These are phyloP conservation scores for Allodekkera sacchari DNA, from an alignment of 805 yeast genomes.

Conservation along the genomic window DNA sequence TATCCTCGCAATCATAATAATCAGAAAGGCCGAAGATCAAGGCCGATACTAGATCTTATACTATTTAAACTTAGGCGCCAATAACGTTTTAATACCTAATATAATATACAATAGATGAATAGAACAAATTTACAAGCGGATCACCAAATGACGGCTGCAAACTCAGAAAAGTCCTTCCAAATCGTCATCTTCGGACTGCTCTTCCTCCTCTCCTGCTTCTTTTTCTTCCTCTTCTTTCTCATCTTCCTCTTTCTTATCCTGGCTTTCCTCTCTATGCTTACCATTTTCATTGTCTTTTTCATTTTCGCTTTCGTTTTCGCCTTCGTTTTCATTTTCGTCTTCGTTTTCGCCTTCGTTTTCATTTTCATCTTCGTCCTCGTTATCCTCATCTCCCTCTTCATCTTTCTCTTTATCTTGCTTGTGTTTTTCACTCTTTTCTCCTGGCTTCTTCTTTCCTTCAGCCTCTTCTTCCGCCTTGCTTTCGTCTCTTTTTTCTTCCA, in stretches of 20 bases:
- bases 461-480: conserved; percentile 15
- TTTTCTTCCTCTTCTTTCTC: conserved; percentile 19
- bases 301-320: conserved; percentile 13
- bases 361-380: conserved; percentile 7
- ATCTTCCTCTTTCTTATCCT: conserved; percentile 22
- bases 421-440: conserved; percentile 62
- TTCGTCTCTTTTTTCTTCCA: conserved; percentile 19
- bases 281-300: conserved; percentile 27
- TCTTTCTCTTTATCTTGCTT: conserved; percentile 22
- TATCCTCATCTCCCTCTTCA: conserved; percentile 10
- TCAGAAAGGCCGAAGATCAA: conserved; percentile 15
- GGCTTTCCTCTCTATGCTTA: conserved; percentile 21
- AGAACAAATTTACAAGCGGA: too few species aligned
- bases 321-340: conserved; percentile 19
- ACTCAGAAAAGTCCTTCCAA: conserved; percentile 12
- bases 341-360: conserved; percentile 18
- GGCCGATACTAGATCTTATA: neutral
- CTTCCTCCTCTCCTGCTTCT: conserved; percentile 1
- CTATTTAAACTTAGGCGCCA: neutral
- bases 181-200: conserved; percentile 7
- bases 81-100: neutral
- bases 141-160: too few species aligned
- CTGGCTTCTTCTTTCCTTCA: conserved; percentile 54
- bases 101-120: neutral
- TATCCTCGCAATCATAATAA: conserved; percentile 18